These are phyloP conservation scores for Mollisiaceae sp. DNA, from an alignment of 2,329 filamentous ascomycete genomes.

Conservation along the genomic window DNA sequence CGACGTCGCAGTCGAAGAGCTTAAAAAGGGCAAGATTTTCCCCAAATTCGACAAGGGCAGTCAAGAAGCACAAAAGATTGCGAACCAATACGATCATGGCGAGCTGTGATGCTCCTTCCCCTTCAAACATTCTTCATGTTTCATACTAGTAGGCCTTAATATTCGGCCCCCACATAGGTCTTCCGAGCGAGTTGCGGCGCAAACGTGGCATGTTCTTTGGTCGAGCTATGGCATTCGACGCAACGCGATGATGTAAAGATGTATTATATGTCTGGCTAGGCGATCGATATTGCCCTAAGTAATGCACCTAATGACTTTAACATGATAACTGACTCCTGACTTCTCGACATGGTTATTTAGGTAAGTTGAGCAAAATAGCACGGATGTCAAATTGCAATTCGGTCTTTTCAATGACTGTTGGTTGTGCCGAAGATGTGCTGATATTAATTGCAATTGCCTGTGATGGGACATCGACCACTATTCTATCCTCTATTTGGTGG, in stretches of 20 bases:
- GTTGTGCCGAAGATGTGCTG: constrained; percentile 99
- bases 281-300: not conserved
- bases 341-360: not conserved
- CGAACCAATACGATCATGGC: constrained; percentile 37
- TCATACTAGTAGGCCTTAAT: constrained; percentile 11
- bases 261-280: constrained; percentile 16
- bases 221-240: not conserved
- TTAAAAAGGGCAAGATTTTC: constrained; percentile 53
- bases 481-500: constrained; percentile 28
- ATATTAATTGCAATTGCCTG: constrained; percentile 59
- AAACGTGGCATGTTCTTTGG: not conserved
- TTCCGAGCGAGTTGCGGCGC: constrained; percentile 1
- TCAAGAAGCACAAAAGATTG: constrained; percentile 37
- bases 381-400: constrained; percentile 99
- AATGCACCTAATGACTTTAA: constrained; percentile 18
- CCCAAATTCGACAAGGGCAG: constrained; percentile 31
- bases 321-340: not conserved
- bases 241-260: not conserved
- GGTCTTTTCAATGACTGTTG: constrained; percentile 78
- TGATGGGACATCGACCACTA: constrained; percentile 41
- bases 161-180: not conserved
- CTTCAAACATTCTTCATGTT: not conserved
- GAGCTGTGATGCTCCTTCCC: constrained; percentile 32
- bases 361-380: constrained; percentile 60
- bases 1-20: constrained; percentile 67